phyloP scores from a whole-genome alignment of 441 rosid genomes.

The Dalechampia spathulata region DNA sequence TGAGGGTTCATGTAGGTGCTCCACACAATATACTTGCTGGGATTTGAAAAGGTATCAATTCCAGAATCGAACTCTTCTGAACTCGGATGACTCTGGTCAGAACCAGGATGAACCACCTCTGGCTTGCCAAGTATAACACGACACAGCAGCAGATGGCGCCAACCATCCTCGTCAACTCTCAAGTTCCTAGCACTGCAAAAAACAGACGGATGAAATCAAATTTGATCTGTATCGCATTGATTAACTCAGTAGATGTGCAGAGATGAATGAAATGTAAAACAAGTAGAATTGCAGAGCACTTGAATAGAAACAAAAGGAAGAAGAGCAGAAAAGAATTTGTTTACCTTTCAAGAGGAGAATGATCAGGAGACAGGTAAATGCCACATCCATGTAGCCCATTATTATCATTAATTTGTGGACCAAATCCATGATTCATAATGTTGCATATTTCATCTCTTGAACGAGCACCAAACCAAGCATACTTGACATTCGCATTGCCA shows the following conservation, averaged over 20 bases:
- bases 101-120: slow-evolving; percentile 53
- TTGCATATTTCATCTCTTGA: slow-evolving; percentile 29
- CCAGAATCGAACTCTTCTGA: slow-evolving; percentile 63
- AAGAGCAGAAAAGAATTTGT: too few species aligned
- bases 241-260: too few species aligned
- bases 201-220: not conserved
- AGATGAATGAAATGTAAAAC: too few species aligned
- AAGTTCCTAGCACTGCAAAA: slow-evolving; percentile 36
- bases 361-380: slow-evolving; percentile 53
- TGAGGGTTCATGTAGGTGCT: slow-evolving; percentile 60
- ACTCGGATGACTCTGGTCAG: slow-evolving; percentile 45
- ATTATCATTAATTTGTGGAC: slow-evolving; percentile 20
- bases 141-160: slow-evolving; percentile 57
- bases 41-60: slow-evolving; percentile 39
- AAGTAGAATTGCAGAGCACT: too few species aligned
- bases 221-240: too few species aligned
- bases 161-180: slow-evolving; percentile 39
- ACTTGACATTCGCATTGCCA: slow-evolving; percentile 49
- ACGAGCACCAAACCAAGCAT: slow-evolving; percentile 49
- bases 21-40: slow-evolving; percentile 69
- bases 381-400: slow-evolving; percentile 53
- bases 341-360: slow-evolving; percentile 57
- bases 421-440: slow-evolving; percentile 57
- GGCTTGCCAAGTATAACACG: slow-evolving; percentile 57
- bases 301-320: not conserved